Evolutionary conservation across 2,329 filamentous ascomycete genomes (phyloP).

Genomic region (Chlorencoelia australis): DNA sequence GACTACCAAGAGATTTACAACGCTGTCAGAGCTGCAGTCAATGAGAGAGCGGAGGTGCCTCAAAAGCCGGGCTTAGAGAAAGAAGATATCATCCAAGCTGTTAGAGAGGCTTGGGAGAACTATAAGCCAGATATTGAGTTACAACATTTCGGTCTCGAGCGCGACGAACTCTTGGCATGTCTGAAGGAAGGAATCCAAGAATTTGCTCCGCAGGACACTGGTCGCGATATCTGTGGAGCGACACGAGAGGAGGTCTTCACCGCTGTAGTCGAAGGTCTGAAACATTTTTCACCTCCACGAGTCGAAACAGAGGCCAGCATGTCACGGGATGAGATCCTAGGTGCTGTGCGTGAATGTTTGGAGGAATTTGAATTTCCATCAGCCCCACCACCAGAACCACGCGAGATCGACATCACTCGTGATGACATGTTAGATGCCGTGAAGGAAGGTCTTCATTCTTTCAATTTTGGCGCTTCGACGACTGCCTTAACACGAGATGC

Average conservation of each 20-base stretch:
- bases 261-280: conserved; percentile 76
- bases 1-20: conserved; percentile 82
- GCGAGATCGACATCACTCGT: conserved; percentile 43
- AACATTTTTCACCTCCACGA: conserved; percentile 67
- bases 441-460: conserved; percentile 44
- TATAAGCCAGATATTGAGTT: conserved; percentile 91
- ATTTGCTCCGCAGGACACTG: conserved; percentile 42
- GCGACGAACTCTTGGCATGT: conserved; percentile 81
- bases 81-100: conserved; percentile 77
- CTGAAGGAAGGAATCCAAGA: conserved; percentile 77
- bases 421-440: conserved; percentile 57
- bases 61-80: conserved; percentile 47
- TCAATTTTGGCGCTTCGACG: conserved; percentile 34
- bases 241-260: conserved; percentile 77
- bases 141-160: conserved; percentile 80
- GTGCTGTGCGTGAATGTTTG: conserved; percentile 75
- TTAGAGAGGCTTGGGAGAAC: conserved; percentile 84
- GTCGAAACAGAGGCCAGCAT: conserved; percentile 59
- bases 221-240: conserved; percentile 41
- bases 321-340: conserved; percentile 73
- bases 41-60: conserved; percentile 42
- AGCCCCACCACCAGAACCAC: conserved; percentile 45
- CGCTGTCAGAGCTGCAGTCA: conserved; percentile 65
- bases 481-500: conserved; percentile 35
- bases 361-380: conserved; percentile 73